Evolutionary conservation across 495 filamentous ascomycete genomes (phyloP).

Genomic region (Aspergillus funiculosus): DNA sequence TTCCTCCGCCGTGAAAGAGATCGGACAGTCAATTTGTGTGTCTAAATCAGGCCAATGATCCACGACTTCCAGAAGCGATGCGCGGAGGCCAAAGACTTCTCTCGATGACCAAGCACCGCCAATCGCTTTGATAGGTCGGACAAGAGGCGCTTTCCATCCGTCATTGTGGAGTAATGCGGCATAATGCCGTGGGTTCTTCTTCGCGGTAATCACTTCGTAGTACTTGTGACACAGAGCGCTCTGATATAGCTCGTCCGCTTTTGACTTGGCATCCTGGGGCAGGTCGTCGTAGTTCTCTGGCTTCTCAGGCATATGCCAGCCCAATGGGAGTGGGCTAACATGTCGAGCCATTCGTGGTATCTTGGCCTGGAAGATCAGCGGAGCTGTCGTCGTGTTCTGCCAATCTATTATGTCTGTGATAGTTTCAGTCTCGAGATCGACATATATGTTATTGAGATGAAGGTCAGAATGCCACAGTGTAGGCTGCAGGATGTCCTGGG

Average conservation of each 20-base stretch:
- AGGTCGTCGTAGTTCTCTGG: neutral
- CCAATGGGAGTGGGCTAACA: neutral
- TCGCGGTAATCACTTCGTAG: conserved; percentile 5
- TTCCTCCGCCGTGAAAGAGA: conserved; percentile 1
- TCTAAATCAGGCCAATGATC: conserved; percentile 4
- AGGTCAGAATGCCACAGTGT: conserved; percentile 3
- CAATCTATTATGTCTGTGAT: conserved; percentile 1
- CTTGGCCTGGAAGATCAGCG: neutral
- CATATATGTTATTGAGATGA: neutral
- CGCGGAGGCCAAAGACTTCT: neutral
- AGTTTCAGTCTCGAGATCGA: neutral
- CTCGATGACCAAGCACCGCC: neutral
- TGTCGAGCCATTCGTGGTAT: neutral
- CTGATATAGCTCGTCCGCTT: conserved; percentile 2
- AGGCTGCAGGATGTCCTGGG: neutral
- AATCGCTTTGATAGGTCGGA: neutral
- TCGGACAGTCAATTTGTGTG: neutral
- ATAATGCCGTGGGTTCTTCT: conserved; percentile 1
- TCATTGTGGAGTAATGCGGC: neutral
- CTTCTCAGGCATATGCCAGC: conserved; percentile 1
- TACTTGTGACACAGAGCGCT: conserved; percentile 6
- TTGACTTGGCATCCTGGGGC: neutral
- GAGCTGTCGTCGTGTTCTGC: conserved; percentile 1
- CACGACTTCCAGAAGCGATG: neutral
- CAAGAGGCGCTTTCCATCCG: conserved; percentile 1